A percentile compares a stretch with the other conserved stretches of the same genome.
These are phyloP conservation scores for Pleurotus ostreatus DNA, from an alignment of 768 basidiomycete genomes.

Conservation along the genomic window DNA sequence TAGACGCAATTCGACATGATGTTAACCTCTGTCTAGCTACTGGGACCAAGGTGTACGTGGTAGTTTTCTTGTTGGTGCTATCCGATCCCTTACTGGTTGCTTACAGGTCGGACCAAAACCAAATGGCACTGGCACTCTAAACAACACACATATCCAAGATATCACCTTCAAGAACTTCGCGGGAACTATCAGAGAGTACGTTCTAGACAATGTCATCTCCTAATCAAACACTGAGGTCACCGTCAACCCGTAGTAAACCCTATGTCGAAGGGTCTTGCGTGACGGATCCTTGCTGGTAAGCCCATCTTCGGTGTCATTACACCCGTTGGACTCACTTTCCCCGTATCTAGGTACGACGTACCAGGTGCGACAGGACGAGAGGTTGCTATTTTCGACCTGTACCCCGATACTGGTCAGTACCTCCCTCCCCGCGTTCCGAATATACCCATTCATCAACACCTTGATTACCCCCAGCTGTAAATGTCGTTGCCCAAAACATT, in stretches of 20 bases:
- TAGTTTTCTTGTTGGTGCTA: background rate
- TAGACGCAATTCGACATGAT: background rate
- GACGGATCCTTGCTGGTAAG: slow-evolving; percentile 54
- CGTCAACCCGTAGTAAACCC: slow-evolving; percentile 25
- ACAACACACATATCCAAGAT: slow-evolving; percentile 54
- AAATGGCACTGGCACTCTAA: slow-evolving; percentile 32
- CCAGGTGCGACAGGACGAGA: slow-evolving; percentile 54
- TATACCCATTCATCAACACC: background rate
- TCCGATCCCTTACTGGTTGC: background rate
- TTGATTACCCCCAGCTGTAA: slow-evolving; percentile 30
- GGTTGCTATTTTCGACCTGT: slow-evolving; percentile 54
- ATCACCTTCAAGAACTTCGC: slow-evolving; percentile 52
- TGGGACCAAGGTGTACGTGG: slow-evolving; percentile 52
- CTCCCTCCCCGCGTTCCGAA: background rate
- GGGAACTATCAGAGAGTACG: slow-evolving; percentile 48
- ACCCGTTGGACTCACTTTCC: background rate
- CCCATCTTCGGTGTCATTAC: background rate
- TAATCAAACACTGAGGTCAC: background rate
- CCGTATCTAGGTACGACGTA: slow-evolving; percentile 36
- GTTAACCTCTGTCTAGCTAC: slow-evolving; percentile 35
- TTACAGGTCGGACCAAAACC: slow-evolving; percentile 37
- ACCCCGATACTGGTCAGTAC: slow-evolving; percentile 47
- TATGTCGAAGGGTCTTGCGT: slow-evolving; percentile 59
- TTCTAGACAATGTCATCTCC: background rate
- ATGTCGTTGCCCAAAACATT: slow-evolving; percentile 47